Percentiles rank a stretch among this genome's conserved stretches.
Conservation (phyloP, 805 yeast genomes). For the Pichia kluyveri region DNA sequence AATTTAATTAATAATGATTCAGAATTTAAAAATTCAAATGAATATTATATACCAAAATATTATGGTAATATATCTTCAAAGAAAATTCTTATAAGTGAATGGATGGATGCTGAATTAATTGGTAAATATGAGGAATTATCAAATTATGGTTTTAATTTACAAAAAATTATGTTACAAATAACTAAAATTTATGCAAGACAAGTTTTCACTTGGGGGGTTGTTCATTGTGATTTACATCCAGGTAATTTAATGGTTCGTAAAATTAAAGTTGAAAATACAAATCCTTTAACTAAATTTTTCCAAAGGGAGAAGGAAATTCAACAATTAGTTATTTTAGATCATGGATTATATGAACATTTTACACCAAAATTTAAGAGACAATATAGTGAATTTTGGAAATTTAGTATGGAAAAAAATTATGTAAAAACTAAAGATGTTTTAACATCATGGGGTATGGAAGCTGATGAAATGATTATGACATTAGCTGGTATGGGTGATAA, state of each 20-base stretch:
- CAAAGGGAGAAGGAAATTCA: constrained; percentile 25
- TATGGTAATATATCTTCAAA: constrained; percentile 37
- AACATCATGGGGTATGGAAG: constrained; percentile 58
- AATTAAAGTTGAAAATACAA: constrained; percentile 8
- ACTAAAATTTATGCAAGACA: constrained; percentile 45
- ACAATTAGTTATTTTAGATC: constrained; percentile 63
- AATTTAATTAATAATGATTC: constrained; percentile 33
- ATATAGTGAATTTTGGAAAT: constrained; percentile 57
- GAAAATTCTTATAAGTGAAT: constrained; percentile 56
- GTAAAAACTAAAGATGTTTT: constrained; percentile 41
- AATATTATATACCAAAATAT: constrained; percentile 48
- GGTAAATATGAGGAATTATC: constrained; percentile 35
- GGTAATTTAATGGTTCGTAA: constrained; percentile 59
- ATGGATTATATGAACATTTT: constrained; percentile 59
- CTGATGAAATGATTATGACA: constrained; percentile 51
- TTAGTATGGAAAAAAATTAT: constrained; percentile 44
- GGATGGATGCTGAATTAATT: constrained; percentile 66
- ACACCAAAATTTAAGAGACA: constrained; percentile 41
- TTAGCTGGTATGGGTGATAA: constrained; percentile 15
- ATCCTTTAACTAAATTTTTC: constrained; percentile 2
- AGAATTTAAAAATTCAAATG: constrained; percentile 22
- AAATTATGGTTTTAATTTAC: constrained; percentile 30
- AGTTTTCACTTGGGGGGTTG: constrained; percentile 57
- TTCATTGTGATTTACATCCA: constrained; percentile 77
- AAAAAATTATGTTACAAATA: constrained; percentile 39